A percentile compares a stretch with the other conserved stretches of the same genome.
These are phyloP conservation scores for Anthracocystis walkeri DNA, from an alignment of 1,284 basidiomycete genomes.

Conservation along the genomic window DNA sequence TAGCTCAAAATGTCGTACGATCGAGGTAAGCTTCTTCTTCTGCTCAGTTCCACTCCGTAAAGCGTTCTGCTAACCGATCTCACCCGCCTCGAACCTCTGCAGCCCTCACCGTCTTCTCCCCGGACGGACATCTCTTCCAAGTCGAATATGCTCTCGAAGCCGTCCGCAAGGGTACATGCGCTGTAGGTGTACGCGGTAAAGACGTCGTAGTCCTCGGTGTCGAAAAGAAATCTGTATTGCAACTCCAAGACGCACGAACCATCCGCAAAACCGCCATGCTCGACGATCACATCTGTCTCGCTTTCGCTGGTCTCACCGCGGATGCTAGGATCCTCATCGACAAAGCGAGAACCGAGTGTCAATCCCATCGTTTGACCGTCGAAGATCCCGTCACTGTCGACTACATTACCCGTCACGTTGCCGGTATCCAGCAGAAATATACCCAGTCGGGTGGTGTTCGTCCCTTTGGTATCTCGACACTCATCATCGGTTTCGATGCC, in stretches of 20 bases:
- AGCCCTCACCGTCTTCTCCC: conserved; percentile 92
- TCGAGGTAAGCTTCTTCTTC: conserved; percentile 41
- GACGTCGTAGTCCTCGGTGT: conserved; percentile 96
- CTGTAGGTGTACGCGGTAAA: conserved; percentile 94
- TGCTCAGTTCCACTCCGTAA: background rate
- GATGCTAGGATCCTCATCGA: conserved; percentile 98
- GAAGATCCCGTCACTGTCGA: conserved; percentile 98
- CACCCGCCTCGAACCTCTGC: background rate
- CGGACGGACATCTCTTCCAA: conserved; percentile 87
- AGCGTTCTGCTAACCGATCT: background rate
- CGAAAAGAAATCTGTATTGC: conserved; percentile 97
- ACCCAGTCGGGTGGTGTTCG: conserved; percentile 99
- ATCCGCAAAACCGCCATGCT: conserved; percentile 98
- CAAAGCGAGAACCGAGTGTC: conserved; percentile 96
- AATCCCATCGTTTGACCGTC: conserved; percentile 95
- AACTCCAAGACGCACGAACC: conserved; percentile 96
- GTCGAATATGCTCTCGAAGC: conserved; percentile 99
- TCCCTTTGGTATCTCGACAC: conserved; percentile 96
- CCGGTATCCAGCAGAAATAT: conserved; percentile 98
- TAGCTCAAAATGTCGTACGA: conserved; percentile 54
- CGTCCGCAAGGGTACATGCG: conserved; percentile 95
- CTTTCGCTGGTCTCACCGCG: conserved; percentile 96
- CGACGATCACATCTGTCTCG: conserved; percentile 96
- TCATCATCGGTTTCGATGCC: conserved; percentile 97
- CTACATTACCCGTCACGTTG: conserved; percentile 97